Evolutionary conservation across 179 eudicot species (phyloP).

Genomic region (Camellia oleifera): DNA sequence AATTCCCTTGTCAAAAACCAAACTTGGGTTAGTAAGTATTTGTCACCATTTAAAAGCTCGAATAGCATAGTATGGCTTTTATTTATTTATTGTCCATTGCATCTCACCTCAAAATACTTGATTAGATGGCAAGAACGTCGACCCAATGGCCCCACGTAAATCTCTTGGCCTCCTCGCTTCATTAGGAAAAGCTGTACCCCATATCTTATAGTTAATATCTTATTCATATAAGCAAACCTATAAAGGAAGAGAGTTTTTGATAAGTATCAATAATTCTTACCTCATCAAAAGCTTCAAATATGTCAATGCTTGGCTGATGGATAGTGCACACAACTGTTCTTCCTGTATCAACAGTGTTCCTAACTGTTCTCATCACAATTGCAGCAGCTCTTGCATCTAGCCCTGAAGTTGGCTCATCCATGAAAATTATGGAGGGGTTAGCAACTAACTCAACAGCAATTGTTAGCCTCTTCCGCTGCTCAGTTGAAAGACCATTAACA

Average conservation of each 20-base stretch:
- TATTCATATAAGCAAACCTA: neutral
- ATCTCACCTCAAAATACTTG: conserved; percentile 71
- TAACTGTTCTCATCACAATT: conserved; percentile 80
- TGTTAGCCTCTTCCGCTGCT: conserved; percentile 76
- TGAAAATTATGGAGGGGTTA: conserved; percentile 80
- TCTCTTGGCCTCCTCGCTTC: conserved; percentile 79
- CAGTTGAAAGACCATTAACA: conserved; percentile 72
- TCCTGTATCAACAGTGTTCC: conserved; percentile 83
- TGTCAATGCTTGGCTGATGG: conserved; percentile 84
- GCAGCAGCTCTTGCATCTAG: conserved; percentile 89
- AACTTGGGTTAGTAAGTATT: neutral
- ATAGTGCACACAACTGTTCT: conserved; percentile 86
- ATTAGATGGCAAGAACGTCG: conserved; percentile 54
- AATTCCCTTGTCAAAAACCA: conserved; percentile 31
- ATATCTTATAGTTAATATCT: neutral
- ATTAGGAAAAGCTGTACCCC: conserved; percentile 53
- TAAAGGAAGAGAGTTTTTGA: neutral
- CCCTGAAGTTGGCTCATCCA: conserved; percentile 93
- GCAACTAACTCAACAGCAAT: conserved; percentile 88
- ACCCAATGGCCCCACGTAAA: conserved; percentile 81
- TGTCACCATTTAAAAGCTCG: neutral
- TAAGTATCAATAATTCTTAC: conserved; percentile 19
- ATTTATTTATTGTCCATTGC: neutral
- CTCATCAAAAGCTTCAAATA: conserved; percentile 89
- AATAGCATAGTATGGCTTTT: no score